These are phyloP conservation scores for Penstemon eatonii DNA, from an alignment of 257 asterid genomes.

Conservation along the genomic window DNA sequence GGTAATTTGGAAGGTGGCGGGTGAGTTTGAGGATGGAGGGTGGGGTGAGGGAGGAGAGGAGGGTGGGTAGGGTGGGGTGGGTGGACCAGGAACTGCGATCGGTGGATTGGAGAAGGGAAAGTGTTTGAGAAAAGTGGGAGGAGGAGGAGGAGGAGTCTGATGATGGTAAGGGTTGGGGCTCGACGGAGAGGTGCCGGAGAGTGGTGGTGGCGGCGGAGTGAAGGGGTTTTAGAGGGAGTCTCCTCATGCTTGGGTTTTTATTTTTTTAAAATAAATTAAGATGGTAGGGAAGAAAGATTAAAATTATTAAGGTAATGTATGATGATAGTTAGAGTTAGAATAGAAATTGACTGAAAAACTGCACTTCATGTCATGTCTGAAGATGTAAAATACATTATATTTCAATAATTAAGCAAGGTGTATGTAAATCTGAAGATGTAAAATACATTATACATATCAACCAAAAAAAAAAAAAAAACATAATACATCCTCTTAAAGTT, in stretches of 20 bases:
- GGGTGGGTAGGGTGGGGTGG: constrained; percentile 45
- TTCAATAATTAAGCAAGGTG: too few species aligned
- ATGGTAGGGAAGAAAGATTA: too few species aligned
- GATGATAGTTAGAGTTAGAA: too few species aligned
- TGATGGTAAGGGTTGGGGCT: neutral
- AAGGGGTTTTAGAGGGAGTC: constrained; percentile 35
- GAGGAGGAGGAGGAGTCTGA: constrained; percentile 26
- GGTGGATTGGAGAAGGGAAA: constrained; percentile 49
- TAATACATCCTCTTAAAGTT: too few species aligned
- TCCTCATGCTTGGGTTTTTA: constrained; percentile 37
- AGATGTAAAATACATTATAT: too few species aligned
- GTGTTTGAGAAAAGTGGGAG: constrained; percentile 33
- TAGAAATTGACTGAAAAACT: too few species aligned
- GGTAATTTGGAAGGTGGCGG: constrained; percentile 61
- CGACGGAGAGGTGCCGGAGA: constrained; percentile 22
- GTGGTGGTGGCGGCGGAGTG: constrained; percentile 21
- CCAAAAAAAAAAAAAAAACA: too few species aligned
- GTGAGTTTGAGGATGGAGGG: constrained; percentile 50
- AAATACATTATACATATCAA: too few species aligned
- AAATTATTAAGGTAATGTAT: too few species aligned
- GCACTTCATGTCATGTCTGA: too few species aligned
- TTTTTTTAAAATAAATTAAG: too few species aligned
- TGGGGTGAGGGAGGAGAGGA: constrained; percentile 55
- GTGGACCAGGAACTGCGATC: constrained; percentile 55
- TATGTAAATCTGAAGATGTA: too few species aligned